phyloP scores from a whole-genome alignment of 2,329 filamentous ascomycete species.

The Leptographium lundbergii region DNA sequence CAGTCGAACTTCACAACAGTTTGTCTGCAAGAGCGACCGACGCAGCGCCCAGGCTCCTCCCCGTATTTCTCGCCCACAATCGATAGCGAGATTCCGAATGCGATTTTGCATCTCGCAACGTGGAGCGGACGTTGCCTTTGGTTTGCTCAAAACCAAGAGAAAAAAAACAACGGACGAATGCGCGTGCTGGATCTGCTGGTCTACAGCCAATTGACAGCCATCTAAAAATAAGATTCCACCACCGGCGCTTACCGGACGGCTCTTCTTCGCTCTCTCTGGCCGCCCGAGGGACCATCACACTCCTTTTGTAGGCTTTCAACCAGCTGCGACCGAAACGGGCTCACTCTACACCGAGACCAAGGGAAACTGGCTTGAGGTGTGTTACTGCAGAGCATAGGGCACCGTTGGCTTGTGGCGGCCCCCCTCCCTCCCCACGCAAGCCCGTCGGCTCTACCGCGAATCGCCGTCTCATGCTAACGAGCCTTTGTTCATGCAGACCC shows the following conservation, averaged over 20 bases:
- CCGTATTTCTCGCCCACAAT: background rate
- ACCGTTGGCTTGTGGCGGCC: background rate
- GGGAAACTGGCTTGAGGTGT: background rate
- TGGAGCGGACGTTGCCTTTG: background rate
- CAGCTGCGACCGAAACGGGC: background rate
- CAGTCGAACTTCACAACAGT: background rate
- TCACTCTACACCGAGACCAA: background rate
- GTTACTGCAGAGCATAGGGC: background rate
- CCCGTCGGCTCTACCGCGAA: background rate
- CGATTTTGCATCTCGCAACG: background rate
- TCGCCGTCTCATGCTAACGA: conserved; percentile 15
- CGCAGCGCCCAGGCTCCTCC: background rate
- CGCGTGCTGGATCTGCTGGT: background rate
- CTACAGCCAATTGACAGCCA: background rate
- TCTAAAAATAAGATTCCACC: background rate
- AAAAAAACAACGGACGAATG: background rate
- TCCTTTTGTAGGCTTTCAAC: background rate
- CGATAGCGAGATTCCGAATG: background rate
- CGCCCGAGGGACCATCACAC: background rate
- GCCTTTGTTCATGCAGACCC: conserved; percentile 16
- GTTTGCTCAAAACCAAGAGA: background rate
- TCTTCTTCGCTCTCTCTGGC: background rate
- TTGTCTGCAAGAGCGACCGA: background rate
- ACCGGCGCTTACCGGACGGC: background rate
- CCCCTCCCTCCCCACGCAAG: background rate